Evolutionary conservation across 306 rosid genomes (phyloP).

Genomic region (Ceratonia siliqua): DNA sequence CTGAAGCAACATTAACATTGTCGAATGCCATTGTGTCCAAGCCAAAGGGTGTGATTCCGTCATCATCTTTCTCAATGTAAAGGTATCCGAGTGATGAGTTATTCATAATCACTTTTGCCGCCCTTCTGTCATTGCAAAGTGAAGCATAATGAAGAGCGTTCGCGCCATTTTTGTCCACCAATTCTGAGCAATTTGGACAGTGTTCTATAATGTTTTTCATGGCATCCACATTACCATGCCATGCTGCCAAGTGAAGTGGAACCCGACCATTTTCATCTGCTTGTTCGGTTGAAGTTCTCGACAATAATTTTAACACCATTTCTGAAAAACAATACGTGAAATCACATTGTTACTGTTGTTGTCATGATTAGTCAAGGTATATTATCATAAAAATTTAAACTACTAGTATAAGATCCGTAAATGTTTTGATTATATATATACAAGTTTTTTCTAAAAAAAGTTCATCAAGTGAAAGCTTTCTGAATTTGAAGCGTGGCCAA

Average conservation of each 20-base stretch:
- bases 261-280: not conserved
- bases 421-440: too few species aligned
- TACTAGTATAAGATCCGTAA: too few species aligned
- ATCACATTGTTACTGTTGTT: too few species aligned
- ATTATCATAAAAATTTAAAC: too few species aligned
- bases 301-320: not conserved
- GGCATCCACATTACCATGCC: rapidly evolving
- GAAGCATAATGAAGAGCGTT: not conserved
- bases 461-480: too few species aligned
- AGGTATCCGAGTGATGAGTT: not conserved
- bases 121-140: rapidly evolving
- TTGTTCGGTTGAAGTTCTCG: not conserved
- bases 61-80: not conserved
- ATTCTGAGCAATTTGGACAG: not conserved
- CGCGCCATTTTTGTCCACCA: not conserved
- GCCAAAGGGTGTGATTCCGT: not conserved
- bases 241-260: not conserved
- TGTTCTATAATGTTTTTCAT: not conserved
- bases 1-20: too few species aligned
- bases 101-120: rapidly evolving
- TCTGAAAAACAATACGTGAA: not conserved
- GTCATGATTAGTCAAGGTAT: too few species aligned
- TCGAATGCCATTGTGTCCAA: not conserved
- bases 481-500: too few species aligned
- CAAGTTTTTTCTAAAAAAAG: too few species aligned